phyloP scores from a whole-genome alignment of 176 grass and related monocot species.

The Rhynchospora breviuscula region DNA sequence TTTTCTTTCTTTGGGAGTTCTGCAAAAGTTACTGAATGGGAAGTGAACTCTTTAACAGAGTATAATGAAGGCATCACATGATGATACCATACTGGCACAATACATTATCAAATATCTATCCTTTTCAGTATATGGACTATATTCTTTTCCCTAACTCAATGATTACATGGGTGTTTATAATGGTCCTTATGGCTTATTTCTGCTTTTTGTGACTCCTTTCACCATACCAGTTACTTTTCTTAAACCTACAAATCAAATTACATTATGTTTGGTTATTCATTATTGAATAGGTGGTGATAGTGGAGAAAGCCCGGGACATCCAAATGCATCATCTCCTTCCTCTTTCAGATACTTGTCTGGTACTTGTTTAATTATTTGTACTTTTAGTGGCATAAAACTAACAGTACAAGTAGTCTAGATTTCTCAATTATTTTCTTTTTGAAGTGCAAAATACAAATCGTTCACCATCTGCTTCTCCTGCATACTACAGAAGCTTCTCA shows the following conservation, averaged over 20 bases:
- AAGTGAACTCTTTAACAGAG: background rate
- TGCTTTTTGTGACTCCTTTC: background rate
- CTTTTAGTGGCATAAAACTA: background rate
- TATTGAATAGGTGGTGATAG: conserved; percentile 32
- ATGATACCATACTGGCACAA: background rate
- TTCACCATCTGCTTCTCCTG: conserved; percentile 41
- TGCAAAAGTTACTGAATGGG: background rate
- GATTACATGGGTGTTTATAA: background rate
- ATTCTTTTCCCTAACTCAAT: background rate
- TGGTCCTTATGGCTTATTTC: background rate
- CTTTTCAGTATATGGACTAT: background rate
- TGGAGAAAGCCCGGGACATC: conserved; percentile 35
- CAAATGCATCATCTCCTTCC: conserved; percentile 54
- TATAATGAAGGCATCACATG: background rate
- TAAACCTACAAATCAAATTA: conserved; percentile 4
- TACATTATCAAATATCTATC: conserved; percentile 16
- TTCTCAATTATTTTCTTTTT: background rate
- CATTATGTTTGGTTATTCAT: conserved; percentile 23
- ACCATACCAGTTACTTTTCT: conserved; percentile 9
- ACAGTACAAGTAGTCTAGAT: background rate
- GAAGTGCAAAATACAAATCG: conserved; percentile 30
- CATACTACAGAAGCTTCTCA: conserved; percentile 54
- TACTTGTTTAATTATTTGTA: conserved; percentile 9
- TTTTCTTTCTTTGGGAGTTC: background rate
- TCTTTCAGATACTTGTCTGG: conserved; percentile 46